Base-by-base conservation (phyloP, 192 early-diverging fungal genomes). In the Podila minutissima region DNA sequence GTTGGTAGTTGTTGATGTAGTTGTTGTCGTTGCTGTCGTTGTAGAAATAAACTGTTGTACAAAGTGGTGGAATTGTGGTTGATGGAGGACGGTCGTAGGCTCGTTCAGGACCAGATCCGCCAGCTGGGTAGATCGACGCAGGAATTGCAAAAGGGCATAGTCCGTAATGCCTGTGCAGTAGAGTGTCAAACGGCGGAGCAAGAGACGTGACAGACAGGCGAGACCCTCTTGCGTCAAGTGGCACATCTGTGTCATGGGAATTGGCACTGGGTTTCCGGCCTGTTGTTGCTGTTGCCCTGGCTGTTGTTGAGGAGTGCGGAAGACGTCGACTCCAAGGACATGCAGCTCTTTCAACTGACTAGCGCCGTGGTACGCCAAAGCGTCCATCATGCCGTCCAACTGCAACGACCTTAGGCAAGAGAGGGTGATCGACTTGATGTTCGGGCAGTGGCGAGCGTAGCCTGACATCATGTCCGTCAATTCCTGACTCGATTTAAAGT, bases 151-250 rank as follows among this genome's bases (percentile, higher is more conserved):
- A 3, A 81, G 66, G 1, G 77, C 70, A 61, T 73, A 73, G 24
- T 81, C 77, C 2, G 77, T 81, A 48, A 81, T 81, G 6, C 77
- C 77, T n/a, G 67, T 71, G 71, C 77, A 81, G 62, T 81, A 81
- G 1, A 81, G 66, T 7, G 77, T 81, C 20, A 81, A 24, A 0
- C 77, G 66, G 22, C 67, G 77, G 22, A 73, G 77, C 2, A 50
- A 53, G 9, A 81, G 33, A 31, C 58, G 66, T n/a, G 77, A 46
- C 24, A 81, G 71, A 22, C 62, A 46, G 32, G 71, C 41, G 17
- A 81, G 6, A 22, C 62, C 58, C 3, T 20, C 50, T 51, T 81
- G 66, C 5, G 53, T 50, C 12, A 81, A 41, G 28, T 73, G 71
- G 29, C 77, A 81, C 66, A 81, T 67, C 24, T 81, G 76, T 17